phyloP scores from a whole-genome alignment of 345 rosid genomes.

The Salix arbutifolia region DNA sequence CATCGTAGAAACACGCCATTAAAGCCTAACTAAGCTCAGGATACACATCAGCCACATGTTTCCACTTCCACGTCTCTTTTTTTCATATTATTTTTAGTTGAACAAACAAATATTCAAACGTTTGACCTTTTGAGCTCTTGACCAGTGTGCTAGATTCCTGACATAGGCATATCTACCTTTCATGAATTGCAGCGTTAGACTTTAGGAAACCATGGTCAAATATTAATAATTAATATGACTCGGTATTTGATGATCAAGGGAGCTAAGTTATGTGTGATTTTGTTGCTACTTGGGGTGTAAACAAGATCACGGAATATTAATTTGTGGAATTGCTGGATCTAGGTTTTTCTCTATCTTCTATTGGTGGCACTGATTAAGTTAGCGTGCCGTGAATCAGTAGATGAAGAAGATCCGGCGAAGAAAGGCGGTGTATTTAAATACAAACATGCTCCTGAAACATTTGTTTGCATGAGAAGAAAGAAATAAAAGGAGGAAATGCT shows the following conservation, averaged over 20 bases:
- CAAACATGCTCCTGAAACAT: background rate
- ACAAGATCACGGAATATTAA: background rate
- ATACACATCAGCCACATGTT: background rate
- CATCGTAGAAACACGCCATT: background rate
- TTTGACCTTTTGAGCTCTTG: constrained; percentile 13
- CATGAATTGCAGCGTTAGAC: background rate
- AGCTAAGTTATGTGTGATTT: background rate
- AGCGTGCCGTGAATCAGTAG: background rate
- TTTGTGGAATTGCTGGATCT: background rate
- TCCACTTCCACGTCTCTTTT: background rate
- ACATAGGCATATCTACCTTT: background rate
- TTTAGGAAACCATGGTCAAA: background rate
- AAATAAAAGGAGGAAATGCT: background rate
- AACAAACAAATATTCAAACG: constrained; percentile 19
- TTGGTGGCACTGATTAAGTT: background rate
- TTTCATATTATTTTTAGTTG: background rate
- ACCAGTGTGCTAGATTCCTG: constrained; percentile 3
- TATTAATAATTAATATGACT: background rate
- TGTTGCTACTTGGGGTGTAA: background rate
- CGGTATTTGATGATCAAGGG: background rate
- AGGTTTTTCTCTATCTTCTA: background rate
- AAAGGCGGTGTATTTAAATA: background rate
- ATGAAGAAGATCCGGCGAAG: too few species aligned
- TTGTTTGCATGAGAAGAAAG: constrained; percentile 10
- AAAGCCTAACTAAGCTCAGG: background rate